Conservation (phyloP, 768 basidiomycete species). For the Neoboletus magnificus region DNA sequence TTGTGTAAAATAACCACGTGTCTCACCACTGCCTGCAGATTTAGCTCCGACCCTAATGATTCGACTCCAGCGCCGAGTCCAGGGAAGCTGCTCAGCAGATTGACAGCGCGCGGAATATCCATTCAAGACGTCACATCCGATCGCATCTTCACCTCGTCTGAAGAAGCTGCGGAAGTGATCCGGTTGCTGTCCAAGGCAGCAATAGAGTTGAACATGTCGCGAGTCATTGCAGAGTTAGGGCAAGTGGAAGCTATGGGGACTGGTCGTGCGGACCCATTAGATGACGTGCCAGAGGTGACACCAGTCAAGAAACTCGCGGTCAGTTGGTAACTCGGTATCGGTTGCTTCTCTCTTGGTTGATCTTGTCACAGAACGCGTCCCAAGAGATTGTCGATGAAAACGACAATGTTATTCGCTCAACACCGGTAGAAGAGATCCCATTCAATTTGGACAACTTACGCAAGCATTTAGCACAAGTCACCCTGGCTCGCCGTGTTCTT, state of each 20-base stretch:
- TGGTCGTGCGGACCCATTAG: constrained; percentile 40
- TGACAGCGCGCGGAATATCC: constrained; percentile 50
- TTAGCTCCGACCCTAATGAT: constrained; percentile 34
- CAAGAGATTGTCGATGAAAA: constrained; percentile 19
- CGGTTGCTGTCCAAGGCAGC: constrained; percentile 58
- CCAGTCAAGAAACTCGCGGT: constrained; percentile 56
- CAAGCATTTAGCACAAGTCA: constrained; percentile 61
- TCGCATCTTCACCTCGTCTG: constrained; percentile 50
- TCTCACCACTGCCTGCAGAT: constrained; percentile 31
- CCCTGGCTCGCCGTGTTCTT: constrained; percentile 59
- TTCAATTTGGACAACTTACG: constrained; percentile 76
- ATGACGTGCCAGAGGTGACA: constrained; percentile 54
- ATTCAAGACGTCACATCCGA: constrained; percentile 54
- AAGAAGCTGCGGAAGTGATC: constrained; percentile 55
- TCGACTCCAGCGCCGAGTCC: constrained; percentile 14
- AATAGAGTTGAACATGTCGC: constrained; percentile 48
- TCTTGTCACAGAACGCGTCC: constrained; percentile 11
- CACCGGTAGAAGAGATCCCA: constrained; percentile 44
- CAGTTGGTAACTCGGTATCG: constrained; percentile 1
- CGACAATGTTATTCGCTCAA: constrained; percentile 21
- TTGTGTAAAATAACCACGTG: background rate
- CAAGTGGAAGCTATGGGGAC: constrained; percentile 48
- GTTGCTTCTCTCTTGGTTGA: background rate
- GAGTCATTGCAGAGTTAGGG: constrained; percentile 54
- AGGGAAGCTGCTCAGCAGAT: constrained; percentile 39